Percentiles rank a stretch among this genome's conserved stretches.
Conservation (phyloP, 768 basidiomycete species). For the Lentinula detonsa region DNA sequence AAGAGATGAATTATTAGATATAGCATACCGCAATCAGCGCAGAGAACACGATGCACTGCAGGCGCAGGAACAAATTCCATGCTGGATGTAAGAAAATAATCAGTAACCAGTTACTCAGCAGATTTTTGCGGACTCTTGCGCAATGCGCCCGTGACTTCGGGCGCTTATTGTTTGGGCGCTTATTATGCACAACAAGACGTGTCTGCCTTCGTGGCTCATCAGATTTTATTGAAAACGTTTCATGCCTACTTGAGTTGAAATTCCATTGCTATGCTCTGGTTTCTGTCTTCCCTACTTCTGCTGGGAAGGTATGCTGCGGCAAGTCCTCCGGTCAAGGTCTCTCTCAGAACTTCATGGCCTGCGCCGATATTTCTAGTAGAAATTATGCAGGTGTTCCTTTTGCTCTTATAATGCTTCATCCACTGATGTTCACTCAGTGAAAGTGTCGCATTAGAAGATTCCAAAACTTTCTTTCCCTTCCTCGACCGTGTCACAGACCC, state of each 20-base stretch:
- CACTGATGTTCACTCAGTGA: conserved; percentile 49
- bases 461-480: conserved; percentile 69
- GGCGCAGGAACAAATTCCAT: conserved; percentile 82
- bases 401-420: background rate
- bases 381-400: conserved; percentile 42
- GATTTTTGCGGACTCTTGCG: background rate
- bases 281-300: background rate
- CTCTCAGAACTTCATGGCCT: conserved; percentile 59
- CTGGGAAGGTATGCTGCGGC: conserved; percentile 5
- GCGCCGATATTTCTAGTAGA: conserved; percentile 60
- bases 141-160: background rate
- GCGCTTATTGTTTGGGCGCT: background rate
- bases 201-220: background rate
- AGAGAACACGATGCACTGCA: conserved; percentile 76
- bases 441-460: conserved; percentile 68
- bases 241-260: background rate
- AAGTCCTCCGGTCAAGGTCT: conserved; percentile 52
- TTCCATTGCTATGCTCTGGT: conserved; percentile 7
- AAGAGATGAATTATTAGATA: background rate
- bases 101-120: conserved; percentile 1
- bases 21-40: conserved; percentile 77
- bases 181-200: background rate
- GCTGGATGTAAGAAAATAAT: background rate
- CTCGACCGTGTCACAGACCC: conserved; percentile 59
- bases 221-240: background rate